Conservation (phyloP, 441 rosid species). For the Hura crepitans region DNA sequence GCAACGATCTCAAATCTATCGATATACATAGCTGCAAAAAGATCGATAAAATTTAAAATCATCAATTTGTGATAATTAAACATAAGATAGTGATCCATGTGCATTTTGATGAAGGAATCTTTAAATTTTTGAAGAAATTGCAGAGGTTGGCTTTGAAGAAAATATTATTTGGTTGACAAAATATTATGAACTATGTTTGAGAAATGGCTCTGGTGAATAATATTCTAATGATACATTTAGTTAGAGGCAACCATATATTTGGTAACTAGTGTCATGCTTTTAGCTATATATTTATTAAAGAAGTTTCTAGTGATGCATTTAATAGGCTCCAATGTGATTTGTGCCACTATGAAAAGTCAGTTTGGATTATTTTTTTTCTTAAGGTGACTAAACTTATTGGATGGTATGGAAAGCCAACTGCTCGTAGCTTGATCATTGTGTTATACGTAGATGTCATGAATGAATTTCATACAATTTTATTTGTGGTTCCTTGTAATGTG, state of each 20-base stretch:
- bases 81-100: constrained; percentile 8
- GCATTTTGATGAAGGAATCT: constrained; percentile 12
- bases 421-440: constrained; percentile 30
- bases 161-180: constrained; percentile 18
- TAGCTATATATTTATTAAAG: constrained; percentile 30
- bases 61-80: no score
- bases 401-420: constrained; percentile 29
- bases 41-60: no score
- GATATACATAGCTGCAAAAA: no score
- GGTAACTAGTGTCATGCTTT: constrained; percentile 29
- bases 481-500: constrained; percentile 37
- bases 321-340: constrained; percentile 28
- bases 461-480: constrained; percentile 38
- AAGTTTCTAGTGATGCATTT: constrained; percentile 30
- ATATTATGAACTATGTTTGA: constrained; percentile 29
- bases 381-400: constrained; percentile 43
- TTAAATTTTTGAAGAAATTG: not conserved
- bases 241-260: constrained; percentile 30
- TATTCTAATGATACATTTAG: constrained; percentile 31
- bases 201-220: constrained; percentile 36
- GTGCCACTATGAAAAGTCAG: constrained; percentile 25
- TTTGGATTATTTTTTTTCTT: constrained; percentile 24
- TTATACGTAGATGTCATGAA: constrained; percentile 43
- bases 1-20: no score
- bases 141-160: not conserved